A percentile compares a stretch with the other conserved stretches of the same genome.
phyloP scores from a whole-genome alignment of 768 basidiomycete genomes.

The Naganishia randhawae region DNA sequence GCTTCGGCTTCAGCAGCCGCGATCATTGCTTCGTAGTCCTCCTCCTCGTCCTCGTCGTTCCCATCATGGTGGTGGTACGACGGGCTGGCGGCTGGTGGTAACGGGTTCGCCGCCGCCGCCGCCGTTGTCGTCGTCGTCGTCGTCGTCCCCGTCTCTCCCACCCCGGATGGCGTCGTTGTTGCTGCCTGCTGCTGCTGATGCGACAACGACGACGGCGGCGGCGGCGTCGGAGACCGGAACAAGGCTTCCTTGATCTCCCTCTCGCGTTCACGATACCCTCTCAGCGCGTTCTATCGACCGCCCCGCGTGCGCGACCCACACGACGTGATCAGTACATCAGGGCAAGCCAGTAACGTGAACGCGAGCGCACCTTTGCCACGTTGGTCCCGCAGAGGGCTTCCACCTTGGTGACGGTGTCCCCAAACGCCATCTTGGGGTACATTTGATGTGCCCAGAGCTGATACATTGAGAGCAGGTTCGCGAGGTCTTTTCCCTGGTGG shows the following conservation, averaged over 20 bases:
- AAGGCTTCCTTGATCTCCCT: conserved; percentile 8
- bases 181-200: too few relatives aligned
- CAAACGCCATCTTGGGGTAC: conserved; percentile 83
- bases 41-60: conserved; percentile 24
- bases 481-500: conserved; percentile 80
- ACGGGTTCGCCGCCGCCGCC: not conserved
- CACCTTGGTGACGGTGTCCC: conserved; percentile 75
- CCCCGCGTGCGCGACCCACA: too few relatives aligned
- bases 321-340: not conserved
- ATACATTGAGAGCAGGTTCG: conserved; percentile 73
- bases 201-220: not conserved
- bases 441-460: conserved; percentile 93
- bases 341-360: not conserved
- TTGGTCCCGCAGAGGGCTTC: conserved; percentile 84
- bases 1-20: conserved; percentile 30
- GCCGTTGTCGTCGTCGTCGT: too few relatives aligned
- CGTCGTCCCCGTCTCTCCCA: not conserved
- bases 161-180: not conserved
- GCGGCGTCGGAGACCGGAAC: conserved; percentile 1
- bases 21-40: conserved; percentile 30
- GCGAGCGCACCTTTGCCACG: conserved; percentile 69
- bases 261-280: conserved; percentile 16
- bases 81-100: not conserved
- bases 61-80: too few relatives aligned
- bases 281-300: conserved; percentile 25